phyloP scores from a whole-genome alignment of 495 filamentous ascomycete species.

The Hypoxylon lenormandii region DNA sequence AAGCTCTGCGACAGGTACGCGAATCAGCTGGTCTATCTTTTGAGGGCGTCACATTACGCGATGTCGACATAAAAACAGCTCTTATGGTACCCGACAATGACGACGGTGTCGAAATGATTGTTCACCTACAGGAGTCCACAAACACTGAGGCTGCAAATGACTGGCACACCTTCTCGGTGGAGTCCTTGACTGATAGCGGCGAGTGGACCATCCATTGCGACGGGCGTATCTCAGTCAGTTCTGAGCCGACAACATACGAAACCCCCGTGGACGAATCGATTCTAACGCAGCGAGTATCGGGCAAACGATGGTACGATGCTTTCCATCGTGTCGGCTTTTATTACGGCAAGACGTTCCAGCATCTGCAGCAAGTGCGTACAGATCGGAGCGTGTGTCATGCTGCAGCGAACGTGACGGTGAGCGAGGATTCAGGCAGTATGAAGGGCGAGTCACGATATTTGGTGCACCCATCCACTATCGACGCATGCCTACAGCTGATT shows the following conservation, averaged over 20 bases:
- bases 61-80: slow-evolving; percentile 59
- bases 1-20: slow-evolving; percentile 52
- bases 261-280: slow-evolving; percentile 29
- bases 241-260: background rate
- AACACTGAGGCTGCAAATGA: slow-evolving; percentile 4
- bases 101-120: slow-evolving; percentile 45
- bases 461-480: slow-evolving; percentile 60
- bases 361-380: slow-evolving; percentile 26
- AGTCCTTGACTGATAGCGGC: slow-evolving; percentile 23
- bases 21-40: slow-evolving; percentile 15
- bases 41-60: slow-evolving; percentile 47
- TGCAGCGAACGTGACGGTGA: slow-evolving; percentile 26
- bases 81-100: slow-evolving; percentile 51
- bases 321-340: slow-evolving; percentile 42
- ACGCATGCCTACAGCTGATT: slow-evolving; percentile 46
- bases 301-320: slow-evolving; percentile 35
- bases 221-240: slow-evolving; percentile 29
- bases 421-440: slow-evolving; percentile 25
- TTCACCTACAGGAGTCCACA: slow-evolving; percentile 32
- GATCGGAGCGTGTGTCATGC: slow-evolving; percentile 28
- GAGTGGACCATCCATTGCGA: slow-evolving; percentile 39
- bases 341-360: slow-evolving; percentile 39
- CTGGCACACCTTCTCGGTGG: slow-evolving; percentile 38
- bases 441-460: slow-evolving; percentile 48
- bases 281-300: slow-evolving; percentile 36